Percentiles rank a stretch among this genome's conserved stretches.
phyloP scores from a whole-genome alignment of 139 green algal species.

The Micractinium conductrix region DNA sequence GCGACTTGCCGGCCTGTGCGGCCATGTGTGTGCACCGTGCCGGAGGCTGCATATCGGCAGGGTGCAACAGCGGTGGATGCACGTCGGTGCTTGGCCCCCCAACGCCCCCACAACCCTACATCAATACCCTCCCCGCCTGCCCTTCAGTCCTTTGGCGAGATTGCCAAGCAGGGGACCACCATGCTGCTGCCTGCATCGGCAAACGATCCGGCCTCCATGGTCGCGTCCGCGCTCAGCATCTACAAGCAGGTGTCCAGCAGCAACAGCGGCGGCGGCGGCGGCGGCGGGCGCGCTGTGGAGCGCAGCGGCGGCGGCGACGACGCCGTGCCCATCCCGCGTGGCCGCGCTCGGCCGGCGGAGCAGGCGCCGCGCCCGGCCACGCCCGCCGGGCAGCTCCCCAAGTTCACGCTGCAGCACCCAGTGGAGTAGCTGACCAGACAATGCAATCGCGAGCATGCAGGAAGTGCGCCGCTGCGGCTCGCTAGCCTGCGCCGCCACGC shows the following conservation, averaged over 20 bases:
- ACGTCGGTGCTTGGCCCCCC: too few relatives aligned
- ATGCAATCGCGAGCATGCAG: too few relatives aligned
- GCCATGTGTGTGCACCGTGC: too few relatives aligned
- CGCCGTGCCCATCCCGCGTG: not conserved
- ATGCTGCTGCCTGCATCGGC: conserved; percentile 83
- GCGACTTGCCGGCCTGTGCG: too few relatives aligned
- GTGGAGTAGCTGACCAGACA: conserved; percentile 9
- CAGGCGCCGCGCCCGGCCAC: not conserved
- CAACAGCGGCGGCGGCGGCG: not conserved
- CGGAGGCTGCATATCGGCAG: too few relatives aligned
- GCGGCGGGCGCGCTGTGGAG: not conserved
- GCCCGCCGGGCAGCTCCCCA: not conserved
- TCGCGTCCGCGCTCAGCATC: conserved; percentile 56
- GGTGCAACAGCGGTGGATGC: too few relatives aligned
- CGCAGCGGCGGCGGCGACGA: not conserved
- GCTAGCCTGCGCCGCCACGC: too few relatives aligned
- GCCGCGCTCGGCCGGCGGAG: not conserved
- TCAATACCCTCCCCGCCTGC: too few relatives aligned
- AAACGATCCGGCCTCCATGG: conserved; percentile 83
- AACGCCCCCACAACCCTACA: too few relatives aligned
- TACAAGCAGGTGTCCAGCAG: conserved; percentile 26
- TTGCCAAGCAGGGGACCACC: conserved; percentile 92
- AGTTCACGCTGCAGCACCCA: conserved; percentile 17
- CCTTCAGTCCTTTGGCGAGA: conserved; percentile 78
- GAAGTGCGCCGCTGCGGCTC: too few relatives aligned